A percentile compares a stretch with the other conserved stretches of the same genome.
Conservation (phyloP, 2,329 filamentous ascomycete genomes). For the Hymenoscyphus fructigenus region DNA sequence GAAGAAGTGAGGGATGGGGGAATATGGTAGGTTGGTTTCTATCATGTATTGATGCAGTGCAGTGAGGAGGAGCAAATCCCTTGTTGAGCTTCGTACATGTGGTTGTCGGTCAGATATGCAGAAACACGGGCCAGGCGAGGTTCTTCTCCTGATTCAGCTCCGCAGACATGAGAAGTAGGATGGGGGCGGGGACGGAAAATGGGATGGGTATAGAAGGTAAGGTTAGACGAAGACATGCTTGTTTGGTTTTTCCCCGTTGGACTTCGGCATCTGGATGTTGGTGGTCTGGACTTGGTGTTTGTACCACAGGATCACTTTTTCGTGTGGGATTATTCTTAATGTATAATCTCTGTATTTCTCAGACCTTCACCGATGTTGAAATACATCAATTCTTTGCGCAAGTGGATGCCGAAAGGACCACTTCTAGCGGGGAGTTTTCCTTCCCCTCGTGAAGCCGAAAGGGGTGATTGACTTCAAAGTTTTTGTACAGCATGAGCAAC, state of each 20-base stretch:
- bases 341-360: background rate
- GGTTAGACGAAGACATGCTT: background rate
- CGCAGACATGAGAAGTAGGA: background rate
- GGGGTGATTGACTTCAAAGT: background rate
- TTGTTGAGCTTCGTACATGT: background rate
- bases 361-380: background rate
- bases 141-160: background rate
- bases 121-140: background rate
- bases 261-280: background rate
- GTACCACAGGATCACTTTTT: background rate
- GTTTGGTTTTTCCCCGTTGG: background rate
- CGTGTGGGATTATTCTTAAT: background rate
- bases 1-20: background rate
- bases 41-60: background rate
- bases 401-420: background rate
- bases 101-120: background rate
- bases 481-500: background rate
- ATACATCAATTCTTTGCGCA: background rate
- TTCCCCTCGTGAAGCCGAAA: background rate
- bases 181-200: no score
- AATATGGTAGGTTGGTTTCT: background rate
- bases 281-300: background rate
- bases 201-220: background rate
- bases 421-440: background rate
- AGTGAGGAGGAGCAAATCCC: background rate